Conservation (phyloP, 148 eudicot species). For the Beta vulgaris region DNA sequence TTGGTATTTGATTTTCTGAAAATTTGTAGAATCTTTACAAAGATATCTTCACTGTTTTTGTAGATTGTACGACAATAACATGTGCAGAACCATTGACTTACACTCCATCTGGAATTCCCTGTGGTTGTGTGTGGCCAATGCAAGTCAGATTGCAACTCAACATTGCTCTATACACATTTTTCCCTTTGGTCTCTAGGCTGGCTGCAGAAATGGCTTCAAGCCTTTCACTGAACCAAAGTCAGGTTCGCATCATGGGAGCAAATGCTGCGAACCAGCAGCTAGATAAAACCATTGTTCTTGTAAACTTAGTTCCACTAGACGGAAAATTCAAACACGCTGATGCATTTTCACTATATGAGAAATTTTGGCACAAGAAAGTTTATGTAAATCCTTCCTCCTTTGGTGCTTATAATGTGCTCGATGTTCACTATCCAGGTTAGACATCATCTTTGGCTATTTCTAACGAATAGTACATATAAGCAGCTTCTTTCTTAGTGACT, state of each 20-base stretch:
- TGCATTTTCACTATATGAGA: constrained; percentile 55
- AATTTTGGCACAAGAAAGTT: constrained; percentile 67
- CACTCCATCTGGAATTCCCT: constrained; percentile 65
- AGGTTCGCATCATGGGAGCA: constrained; percentile 92
- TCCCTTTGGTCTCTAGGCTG: constrained; percentile 75
- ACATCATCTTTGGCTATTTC: neutral
- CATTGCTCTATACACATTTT: constrained; percentile 61
- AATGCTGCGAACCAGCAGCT: constrained; percentile 66
- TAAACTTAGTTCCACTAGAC: constrained; percentile 63
- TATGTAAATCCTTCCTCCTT: constrained; percentile 51
- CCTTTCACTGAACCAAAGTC: constrained; percentile 59
- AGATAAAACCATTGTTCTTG: constrained; percentile 58
- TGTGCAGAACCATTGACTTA: constrained; percentile 82
- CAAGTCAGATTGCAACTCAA: constrained; percentile 55
- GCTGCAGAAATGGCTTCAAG: constrained; percentile 64
- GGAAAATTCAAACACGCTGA: constrained; percentile 40
- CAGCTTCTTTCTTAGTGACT: neutral
- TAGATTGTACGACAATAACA: constrained; percentile 65
- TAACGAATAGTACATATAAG: neutral
- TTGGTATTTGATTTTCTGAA: neutral
- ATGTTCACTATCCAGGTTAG: constrained; percentile 88
- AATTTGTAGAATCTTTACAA: neutral
- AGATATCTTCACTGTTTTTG: constrained; percentile 13
- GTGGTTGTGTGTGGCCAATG: constrained; percentile 93
- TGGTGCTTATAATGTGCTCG: constrained; percentile 74